Evolutionary conservation across 176 grass and related monocot genomes (phyloP).

Genomic region (Musa itinerans): DNA sequence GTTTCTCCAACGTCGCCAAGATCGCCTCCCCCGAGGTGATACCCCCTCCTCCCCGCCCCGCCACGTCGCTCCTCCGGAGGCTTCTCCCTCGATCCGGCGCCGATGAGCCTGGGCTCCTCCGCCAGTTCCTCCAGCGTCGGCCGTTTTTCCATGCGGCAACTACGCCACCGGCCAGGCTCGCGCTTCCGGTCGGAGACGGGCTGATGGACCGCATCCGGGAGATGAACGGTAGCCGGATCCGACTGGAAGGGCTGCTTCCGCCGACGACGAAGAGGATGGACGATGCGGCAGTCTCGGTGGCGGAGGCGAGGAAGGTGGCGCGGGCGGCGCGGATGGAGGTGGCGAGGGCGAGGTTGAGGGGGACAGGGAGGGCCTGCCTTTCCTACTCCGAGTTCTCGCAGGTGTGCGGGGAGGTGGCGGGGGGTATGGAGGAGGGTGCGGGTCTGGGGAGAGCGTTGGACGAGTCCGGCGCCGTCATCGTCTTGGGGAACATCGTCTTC

Average conservation of each 20-base stretch:
- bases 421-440: slow-evolving; percentile 30
- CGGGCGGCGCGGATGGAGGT: slow-evolving; percentile 59
- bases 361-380: slow-evolving; percentile 44
- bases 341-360: slow-evolving; percentile 40
- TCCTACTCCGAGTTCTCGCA: slow-evolving; percentile 44
- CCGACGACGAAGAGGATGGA: background rate
- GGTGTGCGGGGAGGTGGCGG: slow-evolving; percentile 65
- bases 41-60: background rate
- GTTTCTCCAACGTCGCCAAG: slow-evolving; percentile 7
- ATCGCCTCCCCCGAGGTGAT: background rate
- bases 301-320: slow-evolving; percentile 54
- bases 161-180: slow-evolving; percentile 49
- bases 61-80: background rate
- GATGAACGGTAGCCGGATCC: slow-evolving; percentile 30
- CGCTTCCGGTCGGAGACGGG: slow-evolving; percentile 65
- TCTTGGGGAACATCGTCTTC: slow-evolving; percentile 61
- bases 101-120: background rate
- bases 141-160: slow-evolving; percentile 28
- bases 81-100: background rate
- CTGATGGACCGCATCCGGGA: slow-evolving; percentile 32
- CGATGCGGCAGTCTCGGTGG: slow-evolving; percentile 26
- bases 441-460: slow-evolving; percentile 46
- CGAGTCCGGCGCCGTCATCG: slow-evolving; percentile 59
- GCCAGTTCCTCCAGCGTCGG: slow-evolving; percentile 12
- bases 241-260: slow-evolving; percentile 32